Percentiles rank a stretch among this genome's conserved stretches.
Conservation (phyloP, 177 flowering plant species). For the Vitis hybrid region DNA sequence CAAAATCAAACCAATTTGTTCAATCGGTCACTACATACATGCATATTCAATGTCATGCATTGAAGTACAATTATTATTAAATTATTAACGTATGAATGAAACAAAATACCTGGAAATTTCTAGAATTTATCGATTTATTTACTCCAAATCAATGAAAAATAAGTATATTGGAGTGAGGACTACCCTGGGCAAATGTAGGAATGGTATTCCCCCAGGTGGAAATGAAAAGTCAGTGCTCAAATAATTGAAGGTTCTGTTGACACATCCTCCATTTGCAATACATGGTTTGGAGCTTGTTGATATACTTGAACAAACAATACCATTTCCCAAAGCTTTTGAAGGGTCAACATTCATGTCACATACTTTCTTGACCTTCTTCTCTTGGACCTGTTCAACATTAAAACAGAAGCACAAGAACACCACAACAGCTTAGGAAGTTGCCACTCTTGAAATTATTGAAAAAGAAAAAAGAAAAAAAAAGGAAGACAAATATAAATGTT, state of each 20-base stretch:
- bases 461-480: too few relatives aligned
- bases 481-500: too few relatives aligned
- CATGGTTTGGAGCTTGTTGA: constrained; percentile 40
- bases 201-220: constrained; percentile 81
- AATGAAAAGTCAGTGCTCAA: constrained; percentile 63
- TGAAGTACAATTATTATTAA: too few relatives aligned
- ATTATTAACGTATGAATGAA: background rate
- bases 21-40: too few relatives aligned
- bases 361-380: constrained; percentile 88
- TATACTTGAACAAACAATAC: constrained; percentile 59
- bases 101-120: background rate
- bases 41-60: too few relatives aligned
- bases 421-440: too few relatives aligned
- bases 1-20: background rate
- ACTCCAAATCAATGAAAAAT: background rate
- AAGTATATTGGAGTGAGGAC: constrained; percentile 28
- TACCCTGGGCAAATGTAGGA: constrained; percentile 94
- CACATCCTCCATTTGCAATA: constrained; percentile 72
- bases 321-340: constrained; percentile 63
- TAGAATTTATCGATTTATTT: background rate
- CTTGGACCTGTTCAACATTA: constrained; percentile 46
- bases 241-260: constrained; percentile 41
- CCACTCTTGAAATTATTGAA: too few relatives aligned
- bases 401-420: background rate
- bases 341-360: constrained; percentile 83